Evolutionary conservation across 2,329 filamentous ascomycete species (phyloP).

Genomic region (Pseudogymnoascus sp.): DNA sequence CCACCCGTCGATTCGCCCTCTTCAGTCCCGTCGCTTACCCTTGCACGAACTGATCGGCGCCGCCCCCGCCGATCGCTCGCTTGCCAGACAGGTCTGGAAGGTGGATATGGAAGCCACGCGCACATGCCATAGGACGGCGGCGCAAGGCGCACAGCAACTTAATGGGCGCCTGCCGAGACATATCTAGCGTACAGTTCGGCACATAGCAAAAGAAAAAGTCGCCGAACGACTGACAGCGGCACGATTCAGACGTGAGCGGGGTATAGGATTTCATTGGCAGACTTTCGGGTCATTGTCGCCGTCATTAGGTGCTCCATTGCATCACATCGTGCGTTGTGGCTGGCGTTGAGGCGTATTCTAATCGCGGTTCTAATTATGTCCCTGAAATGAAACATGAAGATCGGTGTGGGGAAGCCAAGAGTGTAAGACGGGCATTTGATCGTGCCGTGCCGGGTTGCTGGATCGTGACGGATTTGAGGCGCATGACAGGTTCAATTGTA

Average conservation of each 20-base stretch:
- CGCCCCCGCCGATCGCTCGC: not conserved
- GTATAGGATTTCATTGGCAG: not conserved
- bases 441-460: not conserved
- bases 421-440: not conserved
- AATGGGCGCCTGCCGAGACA: not conserved
- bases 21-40: not conserved
- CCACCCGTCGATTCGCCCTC: not conserved
- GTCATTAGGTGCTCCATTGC: not conserved
- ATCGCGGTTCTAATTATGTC: not conserved
- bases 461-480: not conserved
- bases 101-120: not conserved
- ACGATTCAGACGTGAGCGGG: not conserved
- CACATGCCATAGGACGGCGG: not conserved
- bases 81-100: not conserved
- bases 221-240: not conserved
- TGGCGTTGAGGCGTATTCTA: not conserved
- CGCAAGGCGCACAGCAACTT: not conserved
- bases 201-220: not conserved
- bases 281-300: not conserved
- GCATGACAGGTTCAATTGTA: not conserved
- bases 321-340: not conserved
- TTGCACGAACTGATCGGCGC: not conserved
- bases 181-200: not conserved
- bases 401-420: not conserved
- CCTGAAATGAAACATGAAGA: not conserved